Conservation (phyloP, 2,329 filamentous ascomycete species). For the Chaetomium strumarium region DNA sequence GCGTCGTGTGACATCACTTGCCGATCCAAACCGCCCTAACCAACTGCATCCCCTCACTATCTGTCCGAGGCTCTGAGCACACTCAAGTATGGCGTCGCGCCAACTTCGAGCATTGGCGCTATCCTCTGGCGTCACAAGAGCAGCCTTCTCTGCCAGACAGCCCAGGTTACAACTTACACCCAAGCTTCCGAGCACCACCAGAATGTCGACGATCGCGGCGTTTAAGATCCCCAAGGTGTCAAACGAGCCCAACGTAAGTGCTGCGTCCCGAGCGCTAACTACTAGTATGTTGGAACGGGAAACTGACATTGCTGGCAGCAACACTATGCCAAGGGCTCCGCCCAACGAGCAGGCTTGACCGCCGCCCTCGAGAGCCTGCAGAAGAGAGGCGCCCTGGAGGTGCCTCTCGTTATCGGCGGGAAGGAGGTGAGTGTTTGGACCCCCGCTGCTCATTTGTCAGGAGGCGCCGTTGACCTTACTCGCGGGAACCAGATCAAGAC, state of each 20-base stretch:
- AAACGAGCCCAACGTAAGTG: slow-evolving; percentile 92
- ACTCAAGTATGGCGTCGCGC: slow-evolving; percentile 18
- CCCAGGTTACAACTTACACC: slow-evolving; percentile 15
- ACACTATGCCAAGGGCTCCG: slow-evolving; percentile 79
- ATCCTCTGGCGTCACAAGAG: slow-evolving; percentile 17
- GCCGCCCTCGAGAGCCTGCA: slow-evolving; percentile 66
- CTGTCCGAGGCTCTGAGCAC: too few species aligned
- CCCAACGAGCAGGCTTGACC: slow-evolving; percentile 69
- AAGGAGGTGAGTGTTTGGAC: slow-evolving; percentile 57
- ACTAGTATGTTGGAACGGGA: not conserved
- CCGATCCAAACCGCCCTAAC: slow-evolving; percentile 15
- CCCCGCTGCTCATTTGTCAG: not conserved
- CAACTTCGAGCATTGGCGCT: slow-evolving; percentile 19
- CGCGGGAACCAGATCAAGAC: slow-evolving; percentile 47
- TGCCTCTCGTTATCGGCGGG: slow-evolving; percentile 79
- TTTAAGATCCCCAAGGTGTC: slow-evolving; percentile 83
- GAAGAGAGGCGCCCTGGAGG: slow-evolving; percentile 63
- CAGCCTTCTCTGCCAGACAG: slow-evolving; percentile 14
- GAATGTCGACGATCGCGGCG: slow-evolving; percentile 59
- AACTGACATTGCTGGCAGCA: slow-evolving; percentile 49
- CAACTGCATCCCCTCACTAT: not conserved
- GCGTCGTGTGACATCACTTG: not conserved
- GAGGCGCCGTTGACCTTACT: not conserved
- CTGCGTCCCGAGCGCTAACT: not conserved
- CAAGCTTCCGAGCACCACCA: slow-evolving; percentile 16